phyloP scores from a whole-genome alignment of 2,329 filamentous ascomycete genomes.

The Chrysoporthe austroafricana region DNA sequence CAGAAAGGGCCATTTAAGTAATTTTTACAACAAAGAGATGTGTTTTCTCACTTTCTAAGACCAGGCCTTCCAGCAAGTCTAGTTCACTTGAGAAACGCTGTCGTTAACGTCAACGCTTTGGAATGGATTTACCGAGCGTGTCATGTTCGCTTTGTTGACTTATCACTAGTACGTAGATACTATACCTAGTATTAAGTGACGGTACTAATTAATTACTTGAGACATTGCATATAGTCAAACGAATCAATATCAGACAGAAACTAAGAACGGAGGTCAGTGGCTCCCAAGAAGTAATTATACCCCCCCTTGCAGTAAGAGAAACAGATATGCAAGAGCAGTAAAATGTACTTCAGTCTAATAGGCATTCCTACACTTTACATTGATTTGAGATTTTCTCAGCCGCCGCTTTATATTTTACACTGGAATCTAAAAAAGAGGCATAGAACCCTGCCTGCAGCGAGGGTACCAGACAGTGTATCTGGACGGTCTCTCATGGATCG shows the following conservation, averaged over 20 bases:
- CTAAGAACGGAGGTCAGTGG: not conserved
- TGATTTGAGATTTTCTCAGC: too few species aligned
- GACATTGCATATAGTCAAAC: not conserved
- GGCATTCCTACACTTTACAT: too few species aligned
- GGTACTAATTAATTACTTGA: not conserved
- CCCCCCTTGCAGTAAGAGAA: not conserved
- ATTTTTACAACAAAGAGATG: not conserved
- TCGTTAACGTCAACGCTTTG: constrained; percentile 11
- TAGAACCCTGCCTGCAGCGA: not conserved
- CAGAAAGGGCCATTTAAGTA: too few species aligned
- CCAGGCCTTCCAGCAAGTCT: not conserved
- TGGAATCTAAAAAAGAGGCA: too few species aligned
- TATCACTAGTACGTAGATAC: not conserved
- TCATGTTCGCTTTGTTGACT: not conserved
- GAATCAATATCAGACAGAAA: too few species aligned
- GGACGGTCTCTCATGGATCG: not conserved
- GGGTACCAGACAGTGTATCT: not conserved
- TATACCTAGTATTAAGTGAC: not conserved
- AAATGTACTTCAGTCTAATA: too few species aligned
- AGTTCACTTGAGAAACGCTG: not conserved
- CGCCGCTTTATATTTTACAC: too few species aligned
- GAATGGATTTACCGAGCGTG: not conserved
- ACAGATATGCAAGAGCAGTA: not conserved
- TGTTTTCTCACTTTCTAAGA: not conserved
- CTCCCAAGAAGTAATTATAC: not conserved